A percentile compares a stretch with the other conserved stretches of the same genome.
Evolutionary conservation across 805 yeast species (phyloP).

Genomic region (Ogataea nitratoaversa): DNA sequence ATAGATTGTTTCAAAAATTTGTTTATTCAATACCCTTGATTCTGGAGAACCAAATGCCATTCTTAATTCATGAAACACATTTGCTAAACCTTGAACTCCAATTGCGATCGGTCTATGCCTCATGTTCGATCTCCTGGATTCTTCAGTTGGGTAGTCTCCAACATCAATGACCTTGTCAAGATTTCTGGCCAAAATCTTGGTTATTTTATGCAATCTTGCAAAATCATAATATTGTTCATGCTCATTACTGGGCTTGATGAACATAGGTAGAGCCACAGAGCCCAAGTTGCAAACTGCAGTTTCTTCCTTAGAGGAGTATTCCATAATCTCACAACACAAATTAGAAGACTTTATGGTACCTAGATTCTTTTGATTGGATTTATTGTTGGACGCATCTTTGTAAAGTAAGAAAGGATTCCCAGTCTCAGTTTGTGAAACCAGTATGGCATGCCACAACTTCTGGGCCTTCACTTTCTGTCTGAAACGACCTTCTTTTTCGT

Average conservation of each 20-base stretch:
- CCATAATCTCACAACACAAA: conserved; percentile 91
- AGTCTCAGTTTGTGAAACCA: conserved; percentile 92
- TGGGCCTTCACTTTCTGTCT: conserved; percentile 73
- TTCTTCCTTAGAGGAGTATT: conserved; percentile 87
- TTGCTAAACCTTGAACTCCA: conserved; percentile 98
- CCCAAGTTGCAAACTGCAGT: conserved; percentile 95
- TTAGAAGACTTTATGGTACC: conserved; percentile 93
- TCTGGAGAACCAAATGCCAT: conserved; percentile 81
- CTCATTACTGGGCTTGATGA: conserved; percentile 41
- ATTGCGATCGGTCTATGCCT: conserved; percentile 91
- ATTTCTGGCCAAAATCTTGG: conserved; percentile 75
- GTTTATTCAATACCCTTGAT: conserved; percentile 72
- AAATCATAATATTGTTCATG: conserved; percentile 60
- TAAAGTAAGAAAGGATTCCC: conserved; percentile 94
- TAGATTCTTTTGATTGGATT: conserved; percentile 86
- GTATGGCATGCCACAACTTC: conserved; percentile 82
- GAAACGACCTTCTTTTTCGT: conserved; percentile 68
- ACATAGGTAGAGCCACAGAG: conserved; percentile 83
- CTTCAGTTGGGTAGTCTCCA: conserved; percentile 77
- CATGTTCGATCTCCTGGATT: conserved; percentile 71
- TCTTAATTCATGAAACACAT: conserved; percentile 73
- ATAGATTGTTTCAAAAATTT: conserved; percentile 92
- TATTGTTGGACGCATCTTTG: conserved; percentile 85
- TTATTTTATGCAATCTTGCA: conserved; percentile 64
- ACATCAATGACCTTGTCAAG: conserved; percentile 81